These are phyloP conservation scores for Aspergillus arachidicola DNA, from an alignment of 2,329 filamentous ascomycete genomes.

Conservation along the genomic window DNA sequence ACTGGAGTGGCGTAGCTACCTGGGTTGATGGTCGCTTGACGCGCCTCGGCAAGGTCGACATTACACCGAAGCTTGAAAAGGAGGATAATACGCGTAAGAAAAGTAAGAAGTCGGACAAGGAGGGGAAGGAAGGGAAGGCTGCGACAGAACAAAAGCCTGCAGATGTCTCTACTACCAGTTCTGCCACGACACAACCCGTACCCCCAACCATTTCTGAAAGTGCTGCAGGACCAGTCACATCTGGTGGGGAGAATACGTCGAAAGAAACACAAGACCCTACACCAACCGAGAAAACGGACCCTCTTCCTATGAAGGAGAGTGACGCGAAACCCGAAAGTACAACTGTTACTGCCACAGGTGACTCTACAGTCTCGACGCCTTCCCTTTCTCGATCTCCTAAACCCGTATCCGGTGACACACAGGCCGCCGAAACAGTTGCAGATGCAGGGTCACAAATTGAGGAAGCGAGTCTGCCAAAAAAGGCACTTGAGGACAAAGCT, in stretches of 20 bases:
- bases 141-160: constrained; percentile 22
- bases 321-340: constrained; percentile 7
- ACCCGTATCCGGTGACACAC: not conserved
- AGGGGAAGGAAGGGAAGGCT: constrained; percentile 31
- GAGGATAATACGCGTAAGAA: constrained; percentile 52
- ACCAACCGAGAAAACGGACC: constrained; percentile 6
- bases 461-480: not conserved
- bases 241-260: constrained; percentile 13
- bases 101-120: constrained; percentile 34
- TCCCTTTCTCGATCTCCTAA: constrained; percentile 9
- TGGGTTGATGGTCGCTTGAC: constrained; percentile 77
- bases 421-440: not conserved
- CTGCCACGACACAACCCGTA: constrained; percentile 11
- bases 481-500: not conserved
- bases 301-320: constrained; percentile 1
- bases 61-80: constrained; percentile 40
- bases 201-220: constrained; percentile 11
- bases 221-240: constrained; percentile 6
- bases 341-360: constrained; percentile 1
- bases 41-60: constrained; percentile 66
- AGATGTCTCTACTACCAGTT: constrained; percentile 14
- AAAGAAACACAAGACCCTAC: constrained; percentile 13
- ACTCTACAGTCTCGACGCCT: not conserved
- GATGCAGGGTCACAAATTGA: not conserved
- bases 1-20: constrained; percentile 88